Percentiles rank a stretch among this genome's conserved stretches.
Evolutionary conservation across 2,329 filamentous ascomycete genomes (phyloP).

Genomic region (Celoporthe dispersa): DNA sequence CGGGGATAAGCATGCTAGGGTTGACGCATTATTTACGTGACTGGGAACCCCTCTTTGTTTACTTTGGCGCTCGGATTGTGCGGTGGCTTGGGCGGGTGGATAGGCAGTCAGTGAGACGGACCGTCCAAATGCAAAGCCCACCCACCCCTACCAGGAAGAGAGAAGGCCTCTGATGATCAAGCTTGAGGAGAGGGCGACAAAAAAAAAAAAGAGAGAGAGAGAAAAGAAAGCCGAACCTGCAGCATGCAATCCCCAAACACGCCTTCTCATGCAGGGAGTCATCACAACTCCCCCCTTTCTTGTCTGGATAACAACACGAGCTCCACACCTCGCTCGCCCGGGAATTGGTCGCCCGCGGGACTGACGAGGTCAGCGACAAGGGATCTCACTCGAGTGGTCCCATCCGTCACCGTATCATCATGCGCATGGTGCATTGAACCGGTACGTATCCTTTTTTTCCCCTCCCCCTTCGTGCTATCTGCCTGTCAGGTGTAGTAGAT

Average conservation of each 20-base stretch:
- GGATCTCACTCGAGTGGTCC: not conserved
- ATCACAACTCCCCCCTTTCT: constrained; percentile 4
- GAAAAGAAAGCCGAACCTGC: constrained; percentile 10
- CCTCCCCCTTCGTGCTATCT: not conserved
- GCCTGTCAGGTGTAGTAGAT: not conserved
- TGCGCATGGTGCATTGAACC: not conserved
- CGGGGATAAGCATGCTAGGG: constrained; percentile 26
- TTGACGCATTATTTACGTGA: constrained; percentile 29
- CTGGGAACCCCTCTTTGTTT: constrained; percentile 27
- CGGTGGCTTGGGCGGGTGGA: not conserved
- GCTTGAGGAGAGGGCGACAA: no score
- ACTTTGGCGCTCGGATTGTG: constrained; percentile 17
- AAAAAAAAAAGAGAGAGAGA: not conserved
- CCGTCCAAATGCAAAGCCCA: constrained; percentile 17
- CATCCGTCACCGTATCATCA: not conserved
- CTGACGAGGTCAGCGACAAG: not conserved
- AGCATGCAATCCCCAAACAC: constrained; percentile 25
- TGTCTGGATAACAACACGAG: not conserved
- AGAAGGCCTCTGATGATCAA: not conserved
- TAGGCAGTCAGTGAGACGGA: not conserved
- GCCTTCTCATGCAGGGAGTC: constrained; percentile 21
- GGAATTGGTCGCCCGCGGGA: not conserved
- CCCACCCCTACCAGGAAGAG: not conserved
- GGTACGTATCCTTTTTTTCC: not conserved
- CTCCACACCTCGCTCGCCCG: constrained; percentile 1